phyloP scores from a whole-genome alignment of 306 rosid genomes.

The Citrullus mucosospermus region DNA sequence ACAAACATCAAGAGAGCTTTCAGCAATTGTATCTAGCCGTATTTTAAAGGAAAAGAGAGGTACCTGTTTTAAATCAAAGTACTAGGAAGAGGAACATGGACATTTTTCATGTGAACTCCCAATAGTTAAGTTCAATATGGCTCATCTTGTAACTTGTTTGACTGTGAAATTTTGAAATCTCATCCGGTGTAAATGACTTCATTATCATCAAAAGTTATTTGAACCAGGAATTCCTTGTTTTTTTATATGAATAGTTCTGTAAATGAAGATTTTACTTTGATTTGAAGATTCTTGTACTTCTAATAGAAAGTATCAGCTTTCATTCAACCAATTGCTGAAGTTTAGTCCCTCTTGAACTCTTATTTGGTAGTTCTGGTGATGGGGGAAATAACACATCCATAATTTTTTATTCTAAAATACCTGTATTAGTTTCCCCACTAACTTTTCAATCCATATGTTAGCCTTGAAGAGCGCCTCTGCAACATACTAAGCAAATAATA shows the following conservation, averaged over 20 bases:
- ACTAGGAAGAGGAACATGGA: not conserved
- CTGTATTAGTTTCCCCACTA: not conserved
- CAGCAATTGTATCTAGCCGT: slow-evolving; percentile 43
- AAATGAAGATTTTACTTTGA: not conserved
- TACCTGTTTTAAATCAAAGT: slow-evolving; percentile 16
- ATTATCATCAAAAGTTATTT: not conserved
- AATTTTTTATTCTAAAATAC: not conserved
- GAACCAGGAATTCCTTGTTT: not conserved
- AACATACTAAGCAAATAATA: not conserved
- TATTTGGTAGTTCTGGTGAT: not conserved
- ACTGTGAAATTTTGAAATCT: not conserved
- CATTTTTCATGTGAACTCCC: not conserved
- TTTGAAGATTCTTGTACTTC: not conserved
- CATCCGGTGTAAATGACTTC: not conserved
- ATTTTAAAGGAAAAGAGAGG: slow-evolving; percentile 57
- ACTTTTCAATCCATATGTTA: not conserved
- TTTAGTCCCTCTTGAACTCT: not conserved
- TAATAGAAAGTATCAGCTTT: not conserved
- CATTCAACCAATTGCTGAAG: not conserved
- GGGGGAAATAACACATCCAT: not conserved
- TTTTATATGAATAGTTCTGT: not conserved
- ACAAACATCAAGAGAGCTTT: slow-evolving; percentile 70
- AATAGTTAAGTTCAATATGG: not conserved
- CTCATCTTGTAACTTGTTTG: not conserved
- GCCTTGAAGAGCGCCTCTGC: not conserved